phyloP scores from a whole-genome alignment of 2,329 filamentous ascomycete genomes.

The Incumbomyces lentus region DNA sequence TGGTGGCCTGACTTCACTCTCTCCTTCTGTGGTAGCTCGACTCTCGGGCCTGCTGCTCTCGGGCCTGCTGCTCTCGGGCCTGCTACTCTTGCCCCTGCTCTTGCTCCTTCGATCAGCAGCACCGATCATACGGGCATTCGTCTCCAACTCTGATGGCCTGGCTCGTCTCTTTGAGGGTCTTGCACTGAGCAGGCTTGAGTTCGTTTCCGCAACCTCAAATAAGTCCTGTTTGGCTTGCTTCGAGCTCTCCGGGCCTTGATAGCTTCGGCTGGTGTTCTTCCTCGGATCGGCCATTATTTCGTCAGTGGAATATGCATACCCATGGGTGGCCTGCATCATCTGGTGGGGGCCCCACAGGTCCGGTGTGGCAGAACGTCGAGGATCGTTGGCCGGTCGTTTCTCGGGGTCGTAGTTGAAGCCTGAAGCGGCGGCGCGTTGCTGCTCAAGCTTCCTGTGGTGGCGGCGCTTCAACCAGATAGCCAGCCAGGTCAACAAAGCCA shows the following conservation, averaged over 20 bases:
- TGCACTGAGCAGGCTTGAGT: neutral
- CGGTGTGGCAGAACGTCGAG: constrained; percentile 17
- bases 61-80: neutral
- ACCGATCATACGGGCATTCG: constrained; percentile 5
- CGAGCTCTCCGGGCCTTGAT: constrained; percentile 1
- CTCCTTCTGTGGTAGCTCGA: neutral
- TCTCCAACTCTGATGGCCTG: constrained; percentile 5
- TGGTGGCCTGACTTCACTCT: neutral
- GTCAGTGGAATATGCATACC: constrained; percentile 15
- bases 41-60: neutral
- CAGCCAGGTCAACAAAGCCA: constrained; percentile 55
- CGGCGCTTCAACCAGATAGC: constrained; percentile 63
- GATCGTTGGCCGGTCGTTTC: constrained; percentile 23
- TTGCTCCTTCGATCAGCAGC: constrained; percentile 6
- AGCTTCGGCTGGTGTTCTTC: constrained; percentile 4
- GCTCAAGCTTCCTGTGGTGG: constrained; percentile 54
- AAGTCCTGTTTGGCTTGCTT: constrained; percentile 4
- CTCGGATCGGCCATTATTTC: neutral
- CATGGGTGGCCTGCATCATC: constrained; percentile 19
- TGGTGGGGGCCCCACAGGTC: constrained; percentile 29
- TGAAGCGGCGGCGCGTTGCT: constrained; percentile 36
- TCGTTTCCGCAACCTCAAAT: constrained; percentile 8
- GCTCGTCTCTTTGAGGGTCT: constrained; percentile 4
- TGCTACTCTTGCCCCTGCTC: neutral
- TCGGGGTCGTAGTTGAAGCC: constrained; percentile 21